Evolutionary conservation across 2,329 filamentous ascomycete genomes (phyloP).

Genomic region (Xylaria hypoxylon): DNA sequence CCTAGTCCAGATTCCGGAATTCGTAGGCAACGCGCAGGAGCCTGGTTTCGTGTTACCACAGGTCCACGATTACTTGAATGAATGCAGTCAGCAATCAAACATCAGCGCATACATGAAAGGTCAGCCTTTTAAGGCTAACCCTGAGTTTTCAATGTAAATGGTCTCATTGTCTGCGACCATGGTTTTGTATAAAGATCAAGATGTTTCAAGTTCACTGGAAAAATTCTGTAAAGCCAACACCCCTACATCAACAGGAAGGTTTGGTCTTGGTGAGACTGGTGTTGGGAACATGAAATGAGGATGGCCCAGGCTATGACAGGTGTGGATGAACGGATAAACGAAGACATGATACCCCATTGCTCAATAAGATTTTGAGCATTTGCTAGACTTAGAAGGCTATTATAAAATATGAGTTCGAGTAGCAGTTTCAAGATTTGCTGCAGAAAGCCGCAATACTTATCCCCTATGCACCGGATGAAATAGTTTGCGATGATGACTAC

Average conservation of each 20-base stretch:
- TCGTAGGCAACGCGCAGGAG: slow-evolving; percentile 62
- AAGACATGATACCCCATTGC: slow-evolving; percentile 33
- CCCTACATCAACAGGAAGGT: slow-evolving; percentile 7
- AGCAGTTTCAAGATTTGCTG: not conserved
- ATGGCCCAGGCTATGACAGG: not conserved
- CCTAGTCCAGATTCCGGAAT: slow-evolving; percentile 83
- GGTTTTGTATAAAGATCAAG: not conserved
- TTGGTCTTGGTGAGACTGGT: slow-evolving; percentile 4
- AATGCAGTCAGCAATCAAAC: slow-evolving; percentile 65
- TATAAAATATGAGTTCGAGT: not conserved
- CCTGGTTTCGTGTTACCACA: slow-evolving; percentile 62
- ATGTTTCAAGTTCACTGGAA: not conserved
- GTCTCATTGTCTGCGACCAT: not conserved
- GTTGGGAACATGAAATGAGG: not conserved
- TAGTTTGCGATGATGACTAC: not conserved
- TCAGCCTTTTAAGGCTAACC: slow-evolving; percentile 60
- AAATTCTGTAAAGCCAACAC: not conserved
- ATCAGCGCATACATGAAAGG: slow-evolving; percentile 71
- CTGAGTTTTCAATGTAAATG: slow-evolving; percentile 39
- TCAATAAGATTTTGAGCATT: slow-evolving; percentile 16
- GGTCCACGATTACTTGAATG: slow-evolving; percentile 72
- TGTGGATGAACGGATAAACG: slow-evolving; percentile 13
- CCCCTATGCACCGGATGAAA: not conserved
- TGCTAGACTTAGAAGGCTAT: slow-evolving; percentile 10
- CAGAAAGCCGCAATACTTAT: not conserved